Base-by-base conservation (phyloP, 108 stramenopile genomes). In the Aureococcus anophagefferens region DNA sequence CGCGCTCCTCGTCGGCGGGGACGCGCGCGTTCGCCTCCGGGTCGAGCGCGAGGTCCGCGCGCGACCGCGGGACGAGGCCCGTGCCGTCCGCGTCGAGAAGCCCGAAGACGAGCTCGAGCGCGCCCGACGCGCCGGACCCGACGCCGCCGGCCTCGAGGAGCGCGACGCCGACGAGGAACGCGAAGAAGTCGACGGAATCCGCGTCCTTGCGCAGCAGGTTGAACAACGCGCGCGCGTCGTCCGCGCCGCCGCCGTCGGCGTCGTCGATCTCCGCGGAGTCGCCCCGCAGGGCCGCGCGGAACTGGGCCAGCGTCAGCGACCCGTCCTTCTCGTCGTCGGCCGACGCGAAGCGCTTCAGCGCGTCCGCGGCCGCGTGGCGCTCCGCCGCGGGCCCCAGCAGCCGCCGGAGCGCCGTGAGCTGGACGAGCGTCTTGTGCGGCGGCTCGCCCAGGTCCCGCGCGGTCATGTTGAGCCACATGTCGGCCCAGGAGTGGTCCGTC, bases 401-500 rank as follows among this genome's bases (percentile, higher is more conserved):
- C 30, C 0, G 5, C 28, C 30, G 63, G 0, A 72, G 64, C 0
- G 63, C 63, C 13, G 14, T 14, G 30, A 63, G 63, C 64, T 72
- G 59, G 16, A 33, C 30, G 37, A 72, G 71, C 32, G 36, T 44
- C 14, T 33, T 64, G 63, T 65, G 31, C 29, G 35, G 35, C 14
- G 64, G 71, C 35, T 65, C 63, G 13, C 44, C 64, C 35, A 72
- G 31, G 9, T 65, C 11, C 29, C 40, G 40, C 40, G 40, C 40
- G 9, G 40, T 44, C 76, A 72, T 66, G 64, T 45, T 44, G 15
- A 76, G 46, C 37, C 71, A 76, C 29, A 70, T 25, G 40, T 71
- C 70, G 4, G 68, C 63, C 40, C 71, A 76, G 30, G 68, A 69
- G 71, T 76, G 76, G 65, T 76, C 76, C 66, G 71, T 76, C 25